phyloP scores from a whole-genome alignment of 768 basidiomycete species.

The Xanthoconium stramineum region DNA sequence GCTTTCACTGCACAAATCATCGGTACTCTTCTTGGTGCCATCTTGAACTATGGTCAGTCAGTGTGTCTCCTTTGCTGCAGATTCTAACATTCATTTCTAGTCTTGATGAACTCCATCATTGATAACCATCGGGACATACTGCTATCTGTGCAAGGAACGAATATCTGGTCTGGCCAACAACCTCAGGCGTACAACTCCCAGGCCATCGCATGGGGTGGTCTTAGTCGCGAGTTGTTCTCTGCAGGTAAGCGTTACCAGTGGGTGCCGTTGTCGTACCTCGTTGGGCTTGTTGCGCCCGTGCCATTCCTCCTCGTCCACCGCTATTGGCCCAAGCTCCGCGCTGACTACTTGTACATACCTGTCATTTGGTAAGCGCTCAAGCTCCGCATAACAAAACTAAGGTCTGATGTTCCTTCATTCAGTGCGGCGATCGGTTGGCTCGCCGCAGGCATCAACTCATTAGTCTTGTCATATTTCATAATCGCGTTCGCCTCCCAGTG shows the following conservation, averaged over 20 bases:
- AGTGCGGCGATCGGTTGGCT: constrained; percentile 19
- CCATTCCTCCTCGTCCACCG: constrained; percentile 42
- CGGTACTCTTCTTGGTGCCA: constrained; percentile 53
- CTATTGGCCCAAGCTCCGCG: constrained; percentile 31
- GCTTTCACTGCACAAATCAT: constrained; percentile 58
- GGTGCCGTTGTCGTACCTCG: constrained; percentile 36
- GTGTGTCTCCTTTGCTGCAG: neutral
- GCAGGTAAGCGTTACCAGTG: constrained; percentile 34
- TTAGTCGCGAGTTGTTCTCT: constrained; percentile 35
- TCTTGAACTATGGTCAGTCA: constrained; percentile 43
- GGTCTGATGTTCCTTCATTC: neutral
- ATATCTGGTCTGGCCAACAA: constrained; percentile 33
- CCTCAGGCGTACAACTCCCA: constrained; percentile 30
- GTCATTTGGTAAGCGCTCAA: constrained; percentile 23
- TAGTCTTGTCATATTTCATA: constrained; percentile 10
- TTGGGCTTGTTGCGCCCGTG: constrained; percentile 35
- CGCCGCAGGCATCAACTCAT: constrained; percentile 28
- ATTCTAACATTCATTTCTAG: constrained; percentile 30
- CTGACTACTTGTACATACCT: constrained; percentile 30
- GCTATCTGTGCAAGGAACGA: constrained; percentile 52
- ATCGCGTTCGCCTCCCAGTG: constrained; percentile 37
- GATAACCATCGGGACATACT: constrained; percentile 47
- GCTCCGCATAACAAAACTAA: neutral
- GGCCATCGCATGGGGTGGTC: constrained; percentile 40
- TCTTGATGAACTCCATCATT: constrained; percentile 61